A percentile compares a stretch with the other conserved stretches of the same genome.
Evolutionary conservation across 768 basidiomycete genomes (phyloP).

Genomic region (Serendipita indica): DNA sequence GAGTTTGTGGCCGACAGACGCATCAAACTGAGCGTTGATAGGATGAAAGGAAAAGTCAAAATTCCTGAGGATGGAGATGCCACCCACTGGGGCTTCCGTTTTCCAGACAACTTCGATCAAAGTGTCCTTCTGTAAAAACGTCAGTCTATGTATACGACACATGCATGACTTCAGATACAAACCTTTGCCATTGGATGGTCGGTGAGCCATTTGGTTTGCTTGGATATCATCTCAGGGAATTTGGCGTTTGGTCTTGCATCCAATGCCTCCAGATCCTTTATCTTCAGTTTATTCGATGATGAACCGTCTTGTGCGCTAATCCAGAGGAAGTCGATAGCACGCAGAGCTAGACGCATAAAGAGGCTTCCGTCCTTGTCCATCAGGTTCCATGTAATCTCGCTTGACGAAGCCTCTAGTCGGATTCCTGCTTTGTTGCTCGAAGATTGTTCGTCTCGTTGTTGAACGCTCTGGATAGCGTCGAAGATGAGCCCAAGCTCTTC

Average conservation of each 20-base stretch:
- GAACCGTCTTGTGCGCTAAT: conserved; percentile 78
- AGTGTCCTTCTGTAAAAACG: conserved; percentile 38
- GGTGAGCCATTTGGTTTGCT: conserved; percentile 26
- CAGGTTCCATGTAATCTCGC: conserved; percentile 88
- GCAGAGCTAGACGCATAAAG: conserved; percentile 74
- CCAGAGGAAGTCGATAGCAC: conserved; percentile 67
- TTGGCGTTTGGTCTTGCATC: conserved; percentile 69
- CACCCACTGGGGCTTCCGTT: conserved; percentile 79
- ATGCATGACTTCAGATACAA: conserved; percentile 14
- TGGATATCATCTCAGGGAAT: conserved; percentile 79
- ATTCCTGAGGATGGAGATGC: conserved; percentile 75
- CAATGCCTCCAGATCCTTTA: conserved; percentile 69
- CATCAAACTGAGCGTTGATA: conserved; percentile 73
- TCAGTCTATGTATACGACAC: background rate
- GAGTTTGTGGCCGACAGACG: conserved; percentile 60
- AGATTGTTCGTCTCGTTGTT: conserved; percentile 54
- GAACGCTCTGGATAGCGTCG: conserved; percentile 70
- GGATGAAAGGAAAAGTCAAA: conserved; percentile 77
- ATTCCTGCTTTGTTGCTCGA: conserved; percentile 46
- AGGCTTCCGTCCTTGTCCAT: conserved; percentile 55
- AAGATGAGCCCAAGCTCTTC: conserved; percentile 76
- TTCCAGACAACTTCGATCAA: conserved; percentile 72
- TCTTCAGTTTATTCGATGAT: conserved; percentile 56
- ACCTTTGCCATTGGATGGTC: conserved; percentile 65
- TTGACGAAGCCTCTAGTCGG: conserved; percentile 63